These are phyloP conservation scores for Penicillium diatomitis DNA, from an alignment of 495 filamentous ascomycete genomes.

Conservation along the genomic window DNA sequence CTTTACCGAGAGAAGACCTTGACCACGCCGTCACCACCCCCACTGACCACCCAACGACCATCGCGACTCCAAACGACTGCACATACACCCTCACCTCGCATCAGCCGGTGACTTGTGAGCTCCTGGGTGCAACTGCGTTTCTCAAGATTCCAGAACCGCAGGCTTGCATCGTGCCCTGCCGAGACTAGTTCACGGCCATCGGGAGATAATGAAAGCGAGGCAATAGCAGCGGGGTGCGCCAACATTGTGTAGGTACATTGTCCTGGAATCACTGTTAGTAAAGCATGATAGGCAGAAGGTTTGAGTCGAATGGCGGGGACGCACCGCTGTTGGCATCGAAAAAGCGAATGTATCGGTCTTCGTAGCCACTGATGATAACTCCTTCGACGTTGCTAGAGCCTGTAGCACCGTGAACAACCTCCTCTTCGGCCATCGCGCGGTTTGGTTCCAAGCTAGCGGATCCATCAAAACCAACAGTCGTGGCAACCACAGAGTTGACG, in stretches of 20 bases:
- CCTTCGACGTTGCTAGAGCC: conserved; percentile 83
- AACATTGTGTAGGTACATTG: conserved; percentile 99
- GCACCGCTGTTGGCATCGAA: conserved; percentile 97
- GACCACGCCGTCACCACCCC: conserved; percentile 90
- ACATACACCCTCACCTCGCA: conserved; percentile 93
- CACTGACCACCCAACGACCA: conserved; percentile 87
- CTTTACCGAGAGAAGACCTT: conserved; percentile 77
- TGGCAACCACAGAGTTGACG: conserved; percentile 88
- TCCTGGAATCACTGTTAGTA: conserved; percentile 48
- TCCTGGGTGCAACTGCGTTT: conserved; percentile 91
- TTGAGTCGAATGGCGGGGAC: conserved; percentile 22
- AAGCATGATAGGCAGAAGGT: background rate
- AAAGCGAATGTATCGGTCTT: conserved; percentile 90
- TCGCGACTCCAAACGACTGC: conserved; percentile 90
- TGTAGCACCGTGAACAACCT: conserved; percentile 69
- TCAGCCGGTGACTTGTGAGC: conserved; percentile 77
- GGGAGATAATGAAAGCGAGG: conserved; percentile 79
- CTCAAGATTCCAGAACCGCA: conserved; percentile 97
- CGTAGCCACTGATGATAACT: conserved; percentile 87
- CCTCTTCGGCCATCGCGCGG: conserved; percentile 52
- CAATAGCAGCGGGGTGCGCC: conserved; percentile 86
- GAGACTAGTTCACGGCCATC: conserved; percentile 92
- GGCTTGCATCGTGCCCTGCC: conserved; percentile 86
- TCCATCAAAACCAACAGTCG: conserved; percentile 68
- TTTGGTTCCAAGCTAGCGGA: conserved; percentile 55